Conservation (phyloP, 2,329 filamentous ascomycete species). For the Dryadomyces quercivorus region DNA sequence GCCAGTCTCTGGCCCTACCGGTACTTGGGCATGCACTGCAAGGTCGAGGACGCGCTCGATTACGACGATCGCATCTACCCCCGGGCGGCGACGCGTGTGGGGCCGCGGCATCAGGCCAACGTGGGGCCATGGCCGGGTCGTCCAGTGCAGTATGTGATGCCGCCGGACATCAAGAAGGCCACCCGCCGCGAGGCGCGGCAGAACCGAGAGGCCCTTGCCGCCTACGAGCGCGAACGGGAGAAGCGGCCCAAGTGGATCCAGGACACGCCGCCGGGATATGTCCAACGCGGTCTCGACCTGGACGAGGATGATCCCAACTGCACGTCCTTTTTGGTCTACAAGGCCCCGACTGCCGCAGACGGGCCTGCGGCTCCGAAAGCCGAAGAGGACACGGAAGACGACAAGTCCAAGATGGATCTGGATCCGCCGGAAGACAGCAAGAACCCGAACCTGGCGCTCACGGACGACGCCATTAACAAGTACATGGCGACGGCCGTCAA, state of each 20-base stretch:
- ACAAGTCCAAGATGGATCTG: slow-evolving; percentile 7
- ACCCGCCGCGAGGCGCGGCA: slow-evolving; percentile 67
- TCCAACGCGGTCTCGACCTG: slow-evolving; percentile 70
- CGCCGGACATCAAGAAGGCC: slow-evolving; percentile 76
- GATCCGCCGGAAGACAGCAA: slow-evolving; percentile 1
- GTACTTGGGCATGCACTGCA: slow-evolving; percentile 90
- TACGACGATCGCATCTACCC: slow-evolving; percentile 98
- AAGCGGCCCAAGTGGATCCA: slow-evolving; percentile 87
- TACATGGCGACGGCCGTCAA: slow-evolving; percentile 63
- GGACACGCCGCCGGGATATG: slow-evolving; percentile 80
- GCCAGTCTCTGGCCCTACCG: slow-evolving; percentile 93
- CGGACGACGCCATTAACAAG: slow-evolving; percentile 49
- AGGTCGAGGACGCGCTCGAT: slow-evolving; percentile 87
- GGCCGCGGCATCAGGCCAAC: slow-evolving; percentile 81
- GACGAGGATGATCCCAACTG: slow-evolving; percentile 58
- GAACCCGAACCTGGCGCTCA: slow-evolving; percentile 7
- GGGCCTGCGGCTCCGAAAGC: too few species aligned
- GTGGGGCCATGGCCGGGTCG: slow-evolving; percentile 76
- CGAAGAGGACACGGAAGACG: neutral
- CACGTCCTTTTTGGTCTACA: slow-evolving; percentile 68
- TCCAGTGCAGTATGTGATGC: slow-evolving; percentile 82
- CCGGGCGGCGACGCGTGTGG: slow-evolving; percentile 82
- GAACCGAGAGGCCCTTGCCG: slow-evolving; percentile 67
- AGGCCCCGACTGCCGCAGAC: slow-evolving; percentile 17
- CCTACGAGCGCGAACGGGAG: slow-evolving; percentile 74